phyloP scores from a whole-genome alignment of 2,329 filamentous ascomycete species.

The Neodidymelliopsis sp. region DNA sequence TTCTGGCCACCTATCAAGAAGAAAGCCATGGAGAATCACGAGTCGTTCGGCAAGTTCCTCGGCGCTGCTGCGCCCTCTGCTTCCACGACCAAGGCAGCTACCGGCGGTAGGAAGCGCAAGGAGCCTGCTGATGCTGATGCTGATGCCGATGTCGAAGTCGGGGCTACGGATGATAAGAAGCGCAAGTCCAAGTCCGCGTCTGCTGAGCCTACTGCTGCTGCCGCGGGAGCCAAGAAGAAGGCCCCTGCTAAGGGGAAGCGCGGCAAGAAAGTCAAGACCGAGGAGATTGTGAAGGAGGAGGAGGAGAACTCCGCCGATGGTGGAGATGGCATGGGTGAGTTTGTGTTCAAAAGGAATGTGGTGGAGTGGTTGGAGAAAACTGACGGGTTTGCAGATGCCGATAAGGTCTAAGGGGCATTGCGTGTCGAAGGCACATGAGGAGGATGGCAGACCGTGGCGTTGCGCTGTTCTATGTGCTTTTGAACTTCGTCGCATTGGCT shows the following conservation, averaged over 20 bases:
- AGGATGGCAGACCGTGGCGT: background rate
- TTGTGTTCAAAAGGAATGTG: slow-evolving; percentile 11
- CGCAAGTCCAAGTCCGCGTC: slow-evolving; percentile 1
- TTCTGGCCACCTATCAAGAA: slow-evolving; percentile 43
- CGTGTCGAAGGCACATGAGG: background rate
- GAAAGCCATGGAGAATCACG: slow-evolving; percentile 35
- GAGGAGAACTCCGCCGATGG: slow-evolving; percentile 24
- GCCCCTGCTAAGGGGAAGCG: slow-evolving; percentile 23
- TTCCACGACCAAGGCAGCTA: slow-evolving; percentile 5
- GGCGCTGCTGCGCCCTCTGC: slow-evolving; percentile 7
- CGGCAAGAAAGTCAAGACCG: slow-evolving; percentile 31
- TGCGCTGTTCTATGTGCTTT: background rate
- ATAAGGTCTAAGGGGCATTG: slow-evolving; percentile 1
- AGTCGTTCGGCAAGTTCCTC: slow-evolving; percentile 32
- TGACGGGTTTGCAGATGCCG: slow-evolving; percentile 20
- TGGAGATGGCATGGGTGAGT: slow-evolving; percentile 30
- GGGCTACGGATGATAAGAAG: background rate
- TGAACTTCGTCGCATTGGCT: background rate
- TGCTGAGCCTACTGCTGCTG: background rate
- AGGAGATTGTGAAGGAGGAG: slow-evolving; percentile 18
- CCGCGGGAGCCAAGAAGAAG: slow-evolving; percentile 18
- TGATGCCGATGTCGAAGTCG: slow-evolving; percentile 8
- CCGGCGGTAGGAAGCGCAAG: slow-evolving; percentile 36
- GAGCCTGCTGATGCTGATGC: slow-evolving; percentile 15
- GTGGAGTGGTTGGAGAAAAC: slow-evolving; percentile 17